These are phyloP conservation scores for Suillus ampliporus DNA, from an alignment of 768 basidiomycete genomes.

Conservation along the genomic window DNA sequence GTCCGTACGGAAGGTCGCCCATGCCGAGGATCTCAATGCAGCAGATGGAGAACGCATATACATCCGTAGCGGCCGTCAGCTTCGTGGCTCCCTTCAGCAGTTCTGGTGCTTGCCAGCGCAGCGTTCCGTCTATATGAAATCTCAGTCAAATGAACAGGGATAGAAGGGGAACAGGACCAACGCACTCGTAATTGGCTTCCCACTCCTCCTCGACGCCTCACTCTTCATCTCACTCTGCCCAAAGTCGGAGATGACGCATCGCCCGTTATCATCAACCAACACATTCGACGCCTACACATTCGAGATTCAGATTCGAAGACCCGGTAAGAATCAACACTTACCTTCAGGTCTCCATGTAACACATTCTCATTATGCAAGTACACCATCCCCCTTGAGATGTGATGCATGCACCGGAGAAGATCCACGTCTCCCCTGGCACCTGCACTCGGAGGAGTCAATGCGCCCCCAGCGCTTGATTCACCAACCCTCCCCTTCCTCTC, in stretches of 20 bases:
- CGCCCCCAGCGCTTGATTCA: neutral
- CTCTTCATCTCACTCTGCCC: conserved; percentile 82
- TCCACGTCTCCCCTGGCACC: neutral
- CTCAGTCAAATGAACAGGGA: neutral
- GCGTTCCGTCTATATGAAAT: conserved; percentile 54
- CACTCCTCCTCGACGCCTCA: conserved; percentile 68
- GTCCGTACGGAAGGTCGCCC: conserved; percentile 65
- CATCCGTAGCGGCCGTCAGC: conserved; percentile 62
- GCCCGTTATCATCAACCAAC: conserved; percentile 68
- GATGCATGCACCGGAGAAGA: conserved; percentile 15
- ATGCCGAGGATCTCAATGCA: conserved; percentile 68
- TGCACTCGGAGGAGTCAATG: neutral
- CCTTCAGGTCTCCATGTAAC: conserved; percentile 81
- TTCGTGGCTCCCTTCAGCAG: conserved; percentile 53
- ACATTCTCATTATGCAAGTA: conserved; percentile 24
- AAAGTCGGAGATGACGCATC: conserved; percentile 82
- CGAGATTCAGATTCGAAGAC: neutral
- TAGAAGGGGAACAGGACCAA: conserved; percentile 12
- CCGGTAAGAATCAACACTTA: conserved; percentile 30
- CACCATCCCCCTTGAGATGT: conserved; percentile 21
- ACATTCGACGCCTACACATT: conserved; percentile 69
- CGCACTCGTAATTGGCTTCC: conserved; percentile 53
- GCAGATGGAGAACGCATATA: conserved; percentile 72
- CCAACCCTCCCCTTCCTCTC: conserved; percentile 33
- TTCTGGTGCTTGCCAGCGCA: conserved; percentile 78